Evolutionary conservation across 352 stramenopile species (phyloP).

Genomic region (Elongisporangium undulatum): DNA sequence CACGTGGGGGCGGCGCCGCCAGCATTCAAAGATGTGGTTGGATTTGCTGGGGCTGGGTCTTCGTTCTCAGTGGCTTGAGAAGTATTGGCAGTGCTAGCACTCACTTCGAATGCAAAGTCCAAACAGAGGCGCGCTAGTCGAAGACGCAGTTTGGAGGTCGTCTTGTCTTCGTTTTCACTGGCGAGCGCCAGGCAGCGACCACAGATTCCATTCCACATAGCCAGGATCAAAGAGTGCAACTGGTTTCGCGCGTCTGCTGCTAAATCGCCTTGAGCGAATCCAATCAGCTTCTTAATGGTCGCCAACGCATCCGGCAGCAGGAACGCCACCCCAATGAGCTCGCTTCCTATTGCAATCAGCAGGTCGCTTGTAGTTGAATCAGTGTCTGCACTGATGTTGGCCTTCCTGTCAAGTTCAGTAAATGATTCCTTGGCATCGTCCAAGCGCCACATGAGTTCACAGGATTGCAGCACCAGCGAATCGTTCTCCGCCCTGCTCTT

Average conservation of each 20-base stretch:
- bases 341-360: conserved; percentile 14
- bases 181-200: conserved; percentile 19
- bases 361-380: background rate
- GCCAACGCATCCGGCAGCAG: conserved; percentile 40
- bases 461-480: background rate
- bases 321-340: conserved; percentile 44
- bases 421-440: conserved; percentile 21
- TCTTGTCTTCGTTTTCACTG: conserved; percentile 3
- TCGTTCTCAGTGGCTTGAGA: conserved; percentile 7
- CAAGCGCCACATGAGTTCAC: conserved; percentile 1
- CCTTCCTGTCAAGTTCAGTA: conserved; percentile 9
- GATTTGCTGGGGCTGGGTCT: conserved; percentile 2
- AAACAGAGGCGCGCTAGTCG: conserved; percentile 42
- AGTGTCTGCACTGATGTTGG: conserved; percentile 15
- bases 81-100: conserved; percentile 4
- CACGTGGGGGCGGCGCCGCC: conserved; percentile 4
- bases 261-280: conserved; percentile 10
- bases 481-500: background rate
- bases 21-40: conserved; percentile 11
- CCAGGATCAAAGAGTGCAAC: conserved; percentile 9
- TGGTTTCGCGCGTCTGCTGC: conserved; percentile 3
- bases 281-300: conserved; percentile 28
- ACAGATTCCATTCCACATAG: conserved; percentile 42
- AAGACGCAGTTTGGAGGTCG: conserved; percentile 24
- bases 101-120: conserved; percentile 49